phyloP scores from a whole-genome alignment of 129 eudicot species.

The Flaveria robusta region DNA sequence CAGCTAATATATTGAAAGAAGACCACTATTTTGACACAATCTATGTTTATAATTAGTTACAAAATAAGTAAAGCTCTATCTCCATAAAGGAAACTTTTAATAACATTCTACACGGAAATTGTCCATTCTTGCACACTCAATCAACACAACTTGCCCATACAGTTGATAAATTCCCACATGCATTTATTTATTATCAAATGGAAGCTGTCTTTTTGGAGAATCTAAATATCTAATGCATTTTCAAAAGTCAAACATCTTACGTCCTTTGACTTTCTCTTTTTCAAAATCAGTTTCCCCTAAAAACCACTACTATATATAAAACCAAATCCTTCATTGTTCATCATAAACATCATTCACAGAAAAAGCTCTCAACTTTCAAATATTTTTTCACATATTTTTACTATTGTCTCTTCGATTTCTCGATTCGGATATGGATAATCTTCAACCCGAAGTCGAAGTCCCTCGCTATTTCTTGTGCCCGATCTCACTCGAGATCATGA shows the following conservation, averaged over 20 bases:
- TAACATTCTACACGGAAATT: not conserved
- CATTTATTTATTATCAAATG: slow-evolving; percentile 7
- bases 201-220: slow-evolving; percentile 25
- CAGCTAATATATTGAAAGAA: too few species aligned
- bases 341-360: not conserved
- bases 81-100: not conserved
- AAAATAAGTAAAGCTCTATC: not conserved
- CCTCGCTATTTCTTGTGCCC: slow-evolving; percentile 64
- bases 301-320: slow-evolving; percentile 11
- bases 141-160: slow-evolving; percentile 31
- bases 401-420: not conserved
- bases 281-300: not conserved
- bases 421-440: slow-evolving; percentile 24
- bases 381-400: not conserved
- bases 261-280: slow-evolving; percentile 42
- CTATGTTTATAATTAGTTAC: not conserved
- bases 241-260: slow-evolving; percentile 38
- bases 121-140: slow-evolving; percentile 20
- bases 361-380: slow-evolving; percentile 27
- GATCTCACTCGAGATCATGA: slow-evolving; percentile 72
- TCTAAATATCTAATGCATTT: not conserved
- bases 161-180: slow-evolving; percentile 29
- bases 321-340: not conserved
- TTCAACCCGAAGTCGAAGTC: slow-evolving; percentile 44
- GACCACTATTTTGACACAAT: too few species aligned